Conservation (phyloP, 2,329 filamentous ascomycete genomes). For the Calonectria pseudoreteaudii region DNA sequence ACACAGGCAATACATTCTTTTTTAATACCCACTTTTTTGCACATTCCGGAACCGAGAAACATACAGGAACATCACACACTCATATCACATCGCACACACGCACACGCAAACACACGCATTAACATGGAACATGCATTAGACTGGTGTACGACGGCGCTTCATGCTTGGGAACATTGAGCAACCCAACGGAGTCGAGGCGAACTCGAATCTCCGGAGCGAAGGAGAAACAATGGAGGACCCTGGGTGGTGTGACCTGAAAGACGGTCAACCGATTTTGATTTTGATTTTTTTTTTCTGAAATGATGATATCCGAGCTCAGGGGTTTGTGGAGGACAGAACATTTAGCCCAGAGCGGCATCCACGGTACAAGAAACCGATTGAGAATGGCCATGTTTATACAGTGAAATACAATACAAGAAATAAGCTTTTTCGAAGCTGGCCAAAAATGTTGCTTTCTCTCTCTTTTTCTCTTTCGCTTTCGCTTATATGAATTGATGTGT, state of each 20-base stretch:
- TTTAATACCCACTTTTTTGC: constrained; percentile 38
- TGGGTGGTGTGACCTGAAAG: constrained; percentile 29
- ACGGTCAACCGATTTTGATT: constrained; percentile 16
- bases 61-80: constrained; percentile 22
- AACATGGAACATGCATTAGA: constrained; percentile 19
- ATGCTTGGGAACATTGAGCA: constrained; percentile 22
- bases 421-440: background rate
- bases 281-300: constrained; percentile 13
- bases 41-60: constrained; percentile 21
- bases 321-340: constrained; percentile 22
- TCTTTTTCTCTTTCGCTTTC: no score
- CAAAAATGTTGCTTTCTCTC: background rate
- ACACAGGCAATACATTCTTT: constrained; percentile 41
- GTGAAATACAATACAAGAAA: background rate
- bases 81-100: background rate
- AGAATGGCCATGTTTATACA: constrained; percentile 9
- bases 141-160: constrained; percentile 24
- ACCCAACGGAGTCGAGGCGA: constrained; percentile 14
- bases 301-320: constrained; percentile 36
- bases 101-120: constrained; percentile 17
- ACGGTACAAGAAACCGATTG: background rate
- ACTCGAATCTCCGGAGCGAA: constrained; percentile 24
- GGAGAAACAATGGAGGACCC: constrained; percentile 18
- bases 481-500: background rate
- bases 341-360: background rate